phyloP scores from a whole-genome alignment of 495 filamentous ascomycete species.

The Sordaria brevicollis region DNA sequence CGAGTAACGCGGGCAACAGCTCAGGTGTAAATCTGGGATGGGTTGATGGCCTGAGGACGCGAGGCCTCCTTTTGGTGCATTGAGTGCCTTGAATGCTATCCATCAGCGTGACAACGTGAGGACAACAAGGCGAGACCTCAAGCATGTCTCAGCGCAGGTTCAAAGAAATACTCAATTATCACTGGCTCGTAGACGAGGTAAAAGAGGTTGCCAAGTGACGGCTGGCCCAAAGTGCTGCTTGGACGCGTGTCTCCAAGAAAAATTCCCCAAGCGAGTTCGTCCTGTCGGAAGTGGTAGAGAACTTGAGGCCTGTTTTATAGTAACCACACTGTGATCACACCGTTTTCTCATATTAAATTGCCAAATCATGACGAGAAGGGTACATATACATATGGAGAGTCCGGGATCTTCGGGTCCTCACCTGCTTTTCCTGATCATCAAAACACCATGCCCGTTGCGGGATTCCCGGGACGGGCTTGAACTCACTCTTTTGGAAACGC shows the following conservation, averaged over 20 bases:
- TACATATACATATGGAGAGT: background rate
- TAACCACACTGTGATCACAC: background rate
- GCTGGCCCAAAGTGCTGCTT: background rate
- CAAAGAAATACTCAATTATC: background rate
- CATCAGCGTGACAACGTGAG: background rate
- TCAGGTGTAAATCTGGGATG: background rate
- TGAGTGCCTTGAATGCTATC: background rate
- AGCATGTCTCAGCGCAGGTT: background rate
- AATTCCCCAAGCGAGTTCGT: background rate
- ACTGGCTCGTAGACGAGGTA: background rate
- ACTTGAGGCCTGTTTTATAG: background rate
- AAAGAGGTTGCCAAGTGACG: background rate
- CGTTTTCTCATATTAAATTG: background rate
- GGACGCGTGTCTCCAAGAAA: background rate
- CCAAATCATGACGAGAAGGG: background rate
- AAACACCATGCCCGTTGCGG: background rate
- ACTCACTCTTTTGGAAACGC: background rate
- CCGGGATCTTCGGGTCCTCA: background rate
- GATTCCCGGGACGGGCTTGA: background rate
- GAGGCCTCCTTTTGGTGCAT: background rate
- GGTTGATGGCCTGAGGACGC: background rate
- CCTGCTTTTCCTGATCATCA: background rate
- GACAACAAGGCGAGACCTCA: background rate
- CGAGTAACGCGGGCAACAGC: background rate
- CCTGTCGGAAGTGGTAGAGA: background rate